phyloP scores from a whole-genome alignment of 2,329 filamentous ascomycete species.

The Ascochyta pisi region DNA sequence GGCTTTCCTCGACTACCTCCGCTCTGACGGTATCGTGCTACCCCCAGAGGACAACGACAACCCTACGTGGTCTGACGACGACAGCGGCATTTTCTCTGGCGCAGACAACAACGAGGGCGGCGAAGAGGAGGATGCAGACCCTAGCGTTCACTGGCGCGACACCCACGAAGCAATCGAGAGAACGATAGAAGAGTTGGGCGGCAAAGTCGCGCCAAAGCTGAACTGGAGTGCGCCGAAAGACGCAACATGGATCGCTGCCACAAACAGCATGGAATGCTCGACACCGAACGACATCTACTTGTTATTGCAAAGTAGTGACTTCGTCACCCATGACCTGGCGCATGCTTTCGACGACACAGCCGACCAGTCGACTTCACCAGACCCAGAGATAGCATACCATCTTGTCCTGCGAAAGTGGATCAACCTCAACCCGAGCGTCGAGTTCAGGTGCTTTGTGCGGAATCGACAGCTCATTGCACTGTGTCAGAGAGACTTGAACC shows the following conservation, averaged over 20 bases:
- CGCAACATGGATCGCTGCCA: conserved; percentile 86
- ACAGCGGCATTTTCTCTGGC: conserved; percentile 60
- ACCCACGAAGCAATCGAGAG: conserved; percentile 78
- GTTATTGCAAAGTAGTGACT: conserved; percentile 91
- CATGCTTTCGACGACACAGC: conserved; percentile 84
- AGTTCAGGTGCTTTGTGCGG: conserved; percentile 96
- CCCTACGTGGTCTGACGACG: conserved; percentile 55
- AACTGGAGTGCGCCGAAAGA: conserved; percentile 99
- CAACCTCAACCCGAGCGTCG: conserved; percentile 85
- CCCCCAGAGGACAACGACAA: conserved; percentile 69
- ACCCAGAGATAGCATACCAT: conserved; percentile 70
- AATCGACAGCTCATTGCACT: conserved; percentile 80
- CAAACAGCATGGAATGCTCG: conserved; percentile 90
- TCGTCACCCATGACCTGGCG: conserved; percentile 91
- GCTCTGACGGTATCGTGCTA: conserved; percentile 89
- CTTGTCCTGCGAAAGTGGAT: conserved; percentile 89
- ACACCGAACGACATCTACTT: conserved; percentile 91
- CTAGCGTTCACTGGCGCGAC: conserved; percentile 66
- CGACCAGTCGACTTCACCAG: conserved; percentile 27
- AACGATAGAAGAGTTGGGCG: conserved; percentile 81
- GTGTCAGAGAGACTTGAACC: conserved; percentile 86
- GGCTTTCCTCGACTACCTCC: conserved; percentile 84
- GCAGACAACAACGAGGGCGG: conserved; percentile 51
- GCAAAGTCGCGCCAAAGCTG: conserved; percentile 87
- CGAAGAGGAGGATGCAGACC: conserved; percentile 65